These are phyloP conservation scores for Thraustotheca clavata DNA, from an alignment of 352 stramenopile species.

Conservation along the genomic window DNA sequence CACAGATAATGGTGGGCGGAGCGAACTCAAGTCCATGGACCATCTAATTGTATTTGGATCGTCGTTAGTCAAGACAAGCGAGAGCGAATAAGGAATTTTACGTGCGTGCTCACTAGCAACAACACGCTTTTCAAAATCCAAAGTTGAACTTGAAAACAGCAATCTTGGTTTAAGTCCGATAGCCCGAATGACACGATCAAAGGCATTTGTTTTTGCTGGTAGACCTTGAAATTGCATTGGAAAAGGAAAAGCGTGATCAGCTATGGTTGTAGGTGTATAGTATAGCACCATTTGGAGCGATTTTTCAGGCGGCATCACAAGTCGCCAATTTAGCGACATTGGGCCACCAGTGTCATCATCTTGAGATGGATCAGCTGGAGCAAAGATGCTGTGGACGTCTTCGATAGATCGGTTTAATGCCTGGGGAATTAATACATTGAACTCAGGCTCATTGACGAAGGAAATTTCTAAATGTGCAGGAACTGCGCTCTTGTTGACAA, in stretches of 20 bases:
- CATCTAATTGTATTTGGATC: conserved; percentile 52
- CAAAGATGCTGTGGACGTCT: conserved; percentile 76
- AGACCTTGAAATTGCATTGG: conserved; percentile 71
- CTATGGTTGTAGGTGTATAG: conserved; percentile 47
- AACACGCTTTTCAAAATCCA: conserved; percentile 83
- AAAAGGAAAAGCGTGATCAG: conserved; percentile 46
- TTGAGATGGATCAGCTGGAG: conserved; percentile 23
- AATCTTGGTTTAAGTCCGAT: conserved; percentile 50
- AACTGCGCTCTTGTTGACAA: conserved; percentile 81
- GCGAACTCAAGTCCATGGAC: conserved; percentile 60
- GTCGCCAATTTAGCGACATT: conserved; percentile 50
- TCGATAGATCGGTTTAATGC: conserved; percentile 47
- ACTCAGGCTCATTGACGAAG: conserved; percentile 50
- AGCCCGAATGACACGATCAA: conserved; percentile 36
- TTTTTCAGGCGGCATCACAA: conserved; percentile 54
- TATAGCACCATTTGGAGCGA: conserved; percentile 66
- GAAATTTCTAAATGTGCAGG: conserved; percentile 69
- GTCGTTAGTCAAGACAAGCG: conserved; percentile 70
- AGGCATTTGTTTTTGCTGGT: conserved; percentile 1
- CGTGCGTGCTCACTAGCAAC: conserved; percentile 76
- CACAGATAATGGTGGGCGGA: conserved; percentile 1
- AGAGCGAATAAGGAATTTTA: conserved; percentile 81
- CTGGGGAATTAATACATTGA: conserved; percentile 44
- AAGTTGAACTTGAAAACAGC: conserved; percentile 48
- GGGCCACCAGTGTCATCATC: neutral